A percentile compares a stretch with the other conserved stretches of the same genome.
Conservation (phyloP, 495 filamentous ascomycete species). For the Penicillium simplicissimum region DNA sequence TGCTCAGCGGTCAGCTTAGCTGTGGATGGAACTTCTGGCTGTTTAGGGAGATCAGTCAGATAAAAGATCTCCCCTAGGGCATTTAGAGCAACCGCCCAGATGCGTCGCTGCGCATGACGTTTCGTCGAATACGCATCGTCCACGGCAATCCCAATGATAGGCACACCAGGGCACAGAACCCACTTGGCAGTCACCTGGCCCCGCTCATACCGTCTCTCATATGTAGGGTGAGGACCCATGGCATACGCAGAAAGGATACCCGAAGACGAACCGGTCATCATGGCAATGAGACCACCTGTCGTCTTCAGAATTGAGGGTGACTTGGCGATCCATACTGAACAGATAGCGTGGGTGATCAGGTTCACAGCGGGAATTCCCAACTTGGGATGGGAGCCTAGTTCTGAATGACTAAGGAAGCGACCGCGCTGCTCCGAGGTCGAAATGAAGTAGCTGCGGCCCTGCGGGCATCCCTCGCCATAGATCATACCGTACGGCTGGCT, state of each 20-base stretch:
- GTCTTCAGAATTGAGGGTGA: constrained; percentile 65
- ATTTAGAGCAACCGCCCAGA: constrained; percentile 88
- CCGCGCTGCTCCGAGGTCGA: constrained; percentile 74
- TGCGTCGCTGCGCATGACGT: constrained; percentile 65
- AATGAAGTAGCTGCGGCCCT: constrained; percentile 75
- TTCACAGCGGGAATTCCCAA: constrained; percentile 74
- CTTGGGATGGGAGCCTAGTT: constrained; percentile 46
- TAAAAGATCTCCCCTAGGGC: constrained; percentile 92
- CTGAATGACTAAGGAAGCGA: constrained; percentile 63
- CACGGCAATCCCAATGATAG: constrained; percentile 81
- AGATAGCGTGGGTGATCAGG: constrained; percentile 59
- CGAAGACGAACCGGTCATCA: constrained; percentile 80
- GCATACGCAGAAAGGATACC: constrained; percentile 86
- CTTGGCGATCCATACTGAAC: constrained; percentile 91
- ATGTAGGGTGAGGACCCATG: constrained; percentile 65
- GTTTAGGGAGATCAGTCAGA: constrained; percentile 64
- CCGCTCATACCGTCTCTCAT: constrained; percentile 64
- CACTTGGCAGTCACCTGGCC: constrained; percentile 83
- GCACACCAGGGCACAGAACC: constrained; percentile 89
- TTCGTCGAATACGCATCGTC: constrained; percentile 75
- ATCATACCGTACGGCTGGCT: constrained; percentile 82
- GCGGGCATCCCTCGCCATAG: constrained; percentile 80
- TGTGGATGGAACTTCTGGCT: constrained; percentile 30
- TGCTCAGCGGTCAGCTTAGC: constrained; percentile 40
- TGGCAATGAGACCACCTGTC: constrained; percentile 76